Evolutionary conservation across 129 eudicot species (phyloP), one percentile per base, ranked within the genome.

Genomic region (Flaveria bidentis): DNA sequence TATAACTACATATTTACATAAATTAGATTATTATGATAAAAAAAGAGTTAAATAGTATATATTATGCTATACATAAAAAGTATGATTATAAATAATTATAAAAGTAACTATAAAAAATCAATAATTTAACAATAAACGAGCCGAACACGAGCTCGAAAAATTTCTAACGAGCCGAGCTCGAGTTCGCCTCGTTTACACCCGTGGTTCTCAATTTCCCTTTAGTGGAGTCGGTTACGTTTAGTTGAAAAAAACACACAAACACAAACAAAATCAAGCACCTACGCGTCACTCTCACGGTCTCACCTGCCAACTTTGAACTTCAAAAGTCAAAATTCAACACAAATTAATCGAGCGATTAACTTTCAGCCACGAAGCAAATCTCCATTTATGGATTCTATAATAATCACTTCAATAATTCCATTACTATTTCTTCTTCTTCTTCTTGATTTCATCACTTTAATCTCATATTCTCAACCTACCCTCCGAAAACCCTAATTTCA

Each of bases 301-400:
- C 16, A 42, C 69, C 78, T 50, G 73, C 82, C 78, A 72, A 79
- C 78, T 79, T 79, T 79, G 78, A 79, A 25, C 44, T n/a, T 39
- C 1, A 5, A 62, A 36, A 79, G 82, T 79, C 82, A 78, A 79
- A 71, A 70, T 62, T 20, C 26, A 78, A 49, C 49, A 61, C 72
- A 49, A 49, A 47, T 61, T 33, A 42, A 62, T 79, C 49, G 72
- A 62, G 78, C 46, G 82, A 79, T 72, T 72, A 62, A 13, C 63
- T 62, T 72, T 79, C 73, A 50, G 67, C 82, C 82, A 79, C 82
- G 82, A 79, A 41, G 56, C 77, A 13, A 66, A 50, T 67, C 53
- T 28, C 80, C 55, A 63, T 70, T 9, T 9, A 70, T 60, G 71
- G 52, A 78, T 58, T 15, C 82, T 61, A 5, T 9, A 70, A 71